Evolutionary conservation across 1,284 basidiomycete genomes (phyloP), one percentile per base, ranked within the genome.

Genomic region (Ceratobasidium papillatum): DNA sequence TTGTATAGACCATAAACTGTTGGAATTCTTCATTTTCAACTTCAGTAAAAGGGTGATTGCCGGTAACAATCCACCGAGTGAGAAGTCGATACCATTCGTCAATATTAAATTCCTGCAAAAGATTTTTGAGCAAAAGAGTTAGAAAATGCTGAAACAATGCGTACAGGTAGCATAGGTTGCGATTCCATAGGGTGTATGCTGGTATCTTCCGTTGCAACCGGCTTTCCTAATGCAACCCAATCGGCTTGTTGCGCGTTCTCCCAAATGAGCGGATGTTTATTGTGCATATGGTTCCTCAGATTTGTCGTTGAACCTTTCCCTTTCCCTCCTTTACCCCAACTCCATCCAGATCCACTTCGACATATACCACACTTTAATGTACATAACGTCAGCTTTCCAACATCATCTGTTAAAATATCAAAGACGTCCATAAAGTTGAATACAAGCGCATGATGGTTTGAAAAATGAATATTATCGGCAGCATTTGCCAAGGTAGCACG

Each of bases 1-100:
- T 36, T 0, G 54, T 2, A n/a, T 66, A 66, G 12, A n/a, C 8
- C 12, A 66, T 7, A 7, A 74, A 12, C 0, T 47, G 36, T 8
- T 32, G 63, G 25, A 74, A 68, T 25, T 54, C 49, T 27, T 41
- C 27, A 22, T 65, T 56, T 22, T 74, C 73, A 3, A 74, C 73
- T n/a, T 47, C 49, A 8, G 49, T 68, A 30, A 66, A 68, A 3
- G 73, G 63, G 17, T 52, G 47, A 32, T 66, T 68, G n/a, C 22
- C 34, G n/a, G 59, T 52, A 9, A 74, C 63, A 22, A 74, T 68
- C 61, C 63, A 68, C 30, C 64, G 3, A 0, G 32, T 61, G 22
- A 74, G 9, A n/a, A 22, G 34, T 8, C 14, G 47, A 32, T 66
- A 56, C 17, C 56, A 68, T 61, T 54, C 59, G 22, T 74, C 63